Base-by-base conservation (phyloP, 768 basidiomycete species). In the Termitomyces eurrhizus region DNA sequence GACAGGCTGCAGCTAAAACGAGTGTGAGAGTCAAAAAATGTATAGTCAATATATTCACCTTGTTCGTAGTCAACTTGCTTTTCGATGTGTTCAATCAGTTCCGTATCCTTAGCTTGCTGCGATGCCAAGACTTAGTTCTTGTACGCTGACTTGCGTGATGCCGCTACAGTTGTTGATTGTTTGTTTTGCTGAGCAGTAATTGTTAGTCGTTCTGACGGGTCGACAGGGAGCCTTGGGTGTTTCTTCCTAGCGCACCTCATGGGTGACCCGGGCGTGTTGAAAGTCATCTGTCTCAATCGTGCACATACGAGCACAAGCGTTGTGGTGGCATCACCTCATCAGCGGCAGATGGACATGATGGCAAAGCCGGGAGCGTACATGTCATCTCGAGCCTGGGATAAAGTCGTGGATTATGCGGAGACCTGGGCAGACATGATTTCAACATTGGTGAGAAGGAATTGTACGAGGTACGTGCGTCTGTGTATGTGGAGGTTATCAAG, bases 161-260 rank as follows among this genome's bases (percentile, higher is more conserved):
- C 21, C 21, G 21, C 21, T 21, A 21, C 21, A 21, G 21, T 21
- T 21, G 21, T 21, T 21, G 21, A 21, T 21, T 21, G 21, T 21
- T 21, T 21, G 21, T 21, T 21, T 21, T 21, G 21, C 21, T 21
- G 21, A 21, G 21, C 21, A 21, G 21, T 21, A 21, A 21, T 21
- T 21, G 21, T 21, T 21, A 21, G 69, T 75, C 16, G 61, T 77
- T 2, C 57, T 77, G 52, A 77, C 75, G 76, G 76, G 50, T 76
- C 76, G 4, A 76, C 76, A 7, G 76, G 75, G 37, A 74, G 73
- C 45, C 62, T 77, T 7, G 76, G 76, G 4, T 73, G 70, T 51
- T 69, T 72, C 62, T 67, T 75, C 18, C 65, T 77, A 1, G 66
- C 72, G 14, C 62, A 64, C 3, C 63, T 77, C 29, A 67, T 68